phyloP scores from a whole-genome alignment of 352 stramenopile species.

The Phytophthora ohioensis region DNA sequence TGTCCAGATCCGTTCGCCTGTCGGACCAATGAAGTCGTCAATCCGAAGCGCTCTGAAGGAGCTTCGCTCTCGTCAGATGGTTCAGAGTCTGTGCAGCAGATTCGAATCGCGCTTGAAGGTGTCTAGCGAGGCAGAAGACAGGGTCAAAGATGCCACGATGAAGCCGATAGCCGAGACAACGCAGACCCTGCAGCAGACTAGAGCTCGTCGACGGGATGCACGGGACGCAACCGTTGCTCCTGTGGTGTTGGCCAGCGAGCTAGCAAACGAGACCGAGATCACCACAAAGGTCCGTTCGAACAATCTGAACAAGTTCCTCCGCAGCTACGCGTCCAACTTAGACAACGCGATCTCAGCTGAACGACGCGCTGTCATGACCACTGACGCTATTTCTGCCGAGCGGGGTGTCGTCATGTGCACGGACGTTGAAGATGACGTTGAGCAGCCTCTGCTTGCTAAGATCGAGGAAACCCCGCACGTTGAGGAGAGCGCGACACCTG shows the following conservation, averaged over 20 bases:
- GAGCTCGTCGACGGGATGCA: slow-evolving; percentile 26
- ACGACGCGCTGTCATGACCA: slow-evolving; percentile 8
- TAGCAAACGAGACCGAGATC: slow-evolving; percentile 25
- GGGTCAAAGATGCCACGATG: slow-evolving; percentile 11
- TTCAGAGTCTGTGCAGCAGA: slow-evolving; percentile 63
- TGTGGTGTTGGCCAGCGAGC: slow-evolving; percentile 13
- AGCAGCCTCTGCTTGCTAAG: slow-evolving; percentile 25
- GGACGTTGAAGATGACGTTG: slow-evolving; percentile 24
- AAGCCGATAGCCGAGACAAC: slow-evolving; percentile 6
- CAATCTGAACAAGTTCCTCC: slow-evolving; percentile 75
- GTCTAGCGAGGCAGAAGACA: slow-evolving; percentile 20
- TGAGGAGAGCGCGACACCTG: not conserved
- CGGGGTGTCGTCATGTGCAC: slow-evolving; percentile 19
- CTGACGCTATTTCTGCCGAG: slow-evolving; percentile 19
- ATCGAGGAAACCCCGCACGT: slow-evolving; percentile 5
- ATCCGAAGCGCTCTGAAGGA: slow-evolving; percentile 57
- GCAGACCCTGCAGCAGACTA: slow-evolving; percentile 1
- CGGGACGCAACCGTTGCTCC: slow-evolving; percentile 17
- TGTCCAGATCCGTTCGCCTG: slow-evolving; percentile 32
- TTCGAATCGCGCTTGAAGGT: slow-evolving; percentile 49
- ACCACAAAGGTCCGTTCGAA: slow-evolving; percentile 46
- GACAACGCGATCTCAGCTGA: slow-evolving; percentile 42
- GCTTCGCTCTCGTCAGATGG: slow-evolving; percentile 57
- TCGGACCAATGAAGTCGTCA: slow-evolving; percentile 52
- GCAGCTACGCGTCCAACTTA: slow-evolving; percentile 73